Evolutionary conservation across 2,329 filamentous ascomycete genomes (phyloP), one percentile per base, ranked within the genome.

Genomic region (Teratosphaeria pseudoeucalypti): DNA sequence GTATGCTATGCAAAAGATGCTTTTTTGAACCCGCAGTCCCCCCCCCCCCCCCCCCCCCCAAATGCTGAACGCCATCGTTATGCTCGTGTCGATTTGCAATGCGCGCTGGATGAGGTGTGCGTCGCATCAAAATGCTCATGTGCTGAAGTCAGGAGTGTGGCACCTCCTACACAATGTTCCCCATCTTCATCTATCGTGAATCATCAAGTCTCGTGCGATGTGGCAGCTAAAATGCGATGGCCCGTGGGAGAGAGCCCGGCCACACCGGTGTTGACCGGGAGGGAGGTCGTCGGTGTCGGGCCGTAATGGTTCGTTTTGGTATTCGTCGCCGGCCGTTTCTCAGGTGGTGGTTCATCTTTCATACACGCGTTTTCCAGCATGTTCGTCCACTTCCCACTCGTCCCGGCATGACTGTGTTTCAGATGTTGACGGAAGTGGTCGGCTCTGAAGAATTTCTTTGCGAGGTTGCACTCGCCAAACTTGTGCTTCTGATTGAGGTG

Each of bases 351-450:
- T 69, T 96, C 91, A 71, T 95, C 92, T 73, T 92, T 85, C 90
- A 97, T 95, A 76, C 94, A 99, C 5, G 92, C 90, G 71, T 90
- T 95, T 73, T 99, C 94, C 37, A 99, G 80, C 82, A 96, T 92
- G 74, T 97, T 97, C 12, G 94, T 99, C 94, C 94, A 99, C 75
- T 97, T 97, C 34, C 94, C 94, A 74, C 91, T 96, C 0, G 90
- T 92, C 39, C 94, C 94, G 43, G 89, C 90, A 75, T 97, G 94
- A 73, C 91, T 96, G 74, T 99, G 94, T 79, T 97, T 99, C 60
- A 99, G 79, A 75, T 99, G 94, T 75, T 99, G 94, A 61, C 94
- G 86, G 80, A 99, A 99, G 73, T 99, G 94, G 74, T 99, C 94
- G 37, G 94, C 94, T 43, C 94, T 85, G 78, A 89, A 99, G 74